Evolutionary conservation across 768 basidiomycete species (phyloP), one percentile per base, ranked within the genome.

Genomic region (Boletales sp.): DNA sequence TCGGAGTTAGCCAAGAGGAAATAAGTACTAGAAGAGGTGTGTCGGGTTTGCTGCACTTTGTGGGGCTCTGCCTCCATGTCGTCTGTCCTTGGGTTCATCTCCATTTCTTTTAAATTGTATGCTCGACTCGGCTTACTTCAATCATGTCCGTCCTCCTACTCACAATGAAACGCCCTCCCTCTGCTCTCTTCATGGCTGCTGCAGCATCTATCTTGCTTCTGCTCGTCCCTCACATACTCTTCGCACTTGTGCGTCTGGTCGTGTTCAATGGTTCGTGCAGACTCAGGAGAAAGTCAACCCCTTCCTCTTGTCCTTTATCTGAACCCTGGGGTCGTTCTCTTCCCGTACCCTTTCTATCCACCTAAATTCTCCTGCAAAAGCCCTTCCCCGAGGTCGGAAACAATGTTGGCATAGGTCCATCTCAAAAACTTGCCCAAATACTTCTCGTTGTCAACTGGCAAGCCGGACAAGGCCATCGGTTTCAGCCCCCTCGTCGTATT

Each of bases 101-200:
- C 64, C 62, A 57, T 55, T 7, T n/a, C 48, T 39, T 61, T 56
- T 64, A 50, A 66, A 63, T 57, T 45, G 47, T 27, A 2, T 12
- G 3, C 13, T 7, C 13, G 27, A 21, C 38, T 31, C 45, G 37
- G 45, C 35, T 14, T n/a, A 32, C 39, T 10, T n/a, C 19, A 40
- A 48, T 46, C 46, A 68, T 68, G 66, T 66, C 65, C 27, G 63
- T 68, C 42, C 67, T 68, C 50, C 59, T 69, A n/a, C n/a, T n/a
- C n/a, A n/a, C n/a, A n/a, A n/a, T n/a, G n/a, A n/a, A n/a, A n/a
- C n/a, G n/a, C n/a, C n/a, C n/a, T n/a, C n/a, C n/a, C n/a, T n/a
- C 66, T 11, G 45, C 63, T 47, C 47, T 69, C 10, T 65, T 68
- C 55, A 65, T 69, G 63, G 67, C 66, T 3, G 64, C 61, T 18